Evolutionary conservation across 805 yeast species (phyloP), one percentile per base, ranked within the genome.

Genomic region (Candida verbasci): DNA sequence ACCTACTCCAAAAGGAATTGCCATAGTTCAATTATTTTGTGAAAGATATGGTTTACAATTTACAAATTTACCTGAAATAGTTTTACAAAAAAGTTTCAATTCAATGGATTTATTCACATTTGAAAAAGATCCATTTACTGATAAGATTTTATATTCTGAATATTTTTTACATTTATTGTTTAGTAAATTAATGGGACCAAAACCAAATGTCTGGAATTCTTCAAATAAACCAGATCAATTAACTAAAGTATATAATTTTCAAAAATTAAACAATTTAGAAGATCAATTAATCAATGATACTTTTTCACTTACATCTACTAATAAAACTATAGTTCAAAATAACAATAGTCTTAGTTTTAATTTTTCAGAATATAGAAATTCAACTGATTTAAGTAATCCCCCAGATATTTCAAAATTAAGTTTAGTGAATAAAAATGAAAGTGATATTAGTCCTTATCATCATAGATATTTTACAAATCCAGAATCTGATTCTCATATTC

Each of bases 1-100:
- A 52, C 95, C 96, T 3, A 86, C 96, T 0, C 88, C 97, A 0
- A 91, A 91, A 51, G 97, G 97, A 1, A 78, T 87, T 6, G 80
- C 87, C 0, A 50, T 86, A 0, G 56, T 89, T 2, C 77, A 76
- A 34, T 62, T 68, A 12, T 86, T 80, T 53, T 78, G 82, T 42
- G 62, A 67, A 34, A 72, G 65, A 28, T 56, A 70, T 31, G 94
- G 88, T 0, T 55, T 79, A 32, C 65, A 60, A 30, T 56, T 56
- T 11, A 41, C 48, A 1, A 39, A 46, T 1, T 48, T 61, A 17
- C 80, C 80, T 1, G 49, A 53, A 0, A 67, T 83, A n/a, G 23
- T 35, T 9, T 48, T 86, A 16, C 49, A 51, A 3, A 75, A 88
- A 0, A 58, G 54, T 21, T 71, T 80, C 48, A 87, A 87, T 55